These are phyloP conservation scores for Cyclotella kingstonii DNA, from an alignment of 108 stramenopile genomes.

Conservation along the genomic window DNA sequence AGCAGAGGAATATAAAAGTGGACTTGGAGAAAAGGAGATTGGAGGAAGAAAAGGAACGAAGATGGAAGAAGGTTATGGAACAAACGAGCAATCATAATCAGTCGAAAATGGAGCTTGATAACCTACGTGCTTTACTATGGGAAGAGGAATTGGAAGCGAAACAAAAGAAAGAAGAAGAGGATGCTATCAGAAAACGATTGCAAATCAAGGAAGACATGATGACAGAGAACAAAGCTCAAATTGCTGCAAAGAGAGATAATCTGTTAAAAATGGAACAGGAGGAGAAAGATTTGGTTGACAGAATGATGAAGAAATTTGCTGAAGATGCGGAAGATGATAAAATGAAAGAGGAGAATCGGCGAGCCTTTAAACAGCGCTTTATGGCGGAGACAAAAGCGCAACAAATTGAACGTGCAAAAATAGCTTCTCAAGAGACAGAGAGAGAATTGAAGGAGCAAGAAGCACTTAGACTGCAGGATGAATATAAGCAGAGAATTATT, in stretches of 20 bases:
- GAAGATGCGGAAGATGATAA: constrained; percentile 55
- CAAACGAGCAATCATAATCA: constrained; percentile 46
- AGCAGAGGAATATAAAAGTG: constrained; percentile 34
- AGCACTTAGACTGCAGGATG: constrained; percentile 33
- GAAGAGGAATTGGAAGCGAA: constrained; percentile 68
- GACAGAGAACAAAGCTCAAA: constrained; percentile 49
- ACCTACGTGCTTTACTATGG: constrained; percentile 61
- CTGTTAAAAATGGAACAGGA: constrained; percentile 54
- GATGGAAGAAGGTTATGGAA: constrained; percentile 52
- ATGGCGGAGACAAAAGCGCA: constrained; percentile 45
- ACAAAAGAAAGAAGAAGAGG: constrained; percentile 47
- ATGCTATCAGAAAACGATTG: constrained; percentile 33
- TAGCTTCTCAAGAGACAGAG: constrained; percentile 45
- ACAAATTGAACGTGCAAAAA: constrained; percentile 32
- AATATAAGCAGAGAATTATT: constrained; percentile 52
- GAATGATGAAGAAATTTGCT: constrained; percentile 61
- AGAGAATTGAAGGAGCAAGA: constrained; percentile 41
- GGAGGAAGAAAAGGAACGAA: constrained; percentile 46
- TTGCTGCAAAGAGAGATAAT: constrained; percentile 51
- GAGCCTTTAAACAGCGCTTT: constrained; percentile 42
- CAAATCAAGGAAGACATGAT: constrained; percentile 52
- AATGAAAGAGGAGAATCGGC: constrained; percentile 28
- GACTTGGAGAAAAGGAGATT: constrained; percentile 41
- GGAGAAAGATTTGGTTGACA: constrained; percentile 56
- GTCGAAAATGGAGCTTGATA: constrained; percentile 54